These are phyloP conservation scores for Xylaria telfairii DNA, from an alignment of 495 filamentous ascomycete species.

Conservation along the genomic window DNA sequence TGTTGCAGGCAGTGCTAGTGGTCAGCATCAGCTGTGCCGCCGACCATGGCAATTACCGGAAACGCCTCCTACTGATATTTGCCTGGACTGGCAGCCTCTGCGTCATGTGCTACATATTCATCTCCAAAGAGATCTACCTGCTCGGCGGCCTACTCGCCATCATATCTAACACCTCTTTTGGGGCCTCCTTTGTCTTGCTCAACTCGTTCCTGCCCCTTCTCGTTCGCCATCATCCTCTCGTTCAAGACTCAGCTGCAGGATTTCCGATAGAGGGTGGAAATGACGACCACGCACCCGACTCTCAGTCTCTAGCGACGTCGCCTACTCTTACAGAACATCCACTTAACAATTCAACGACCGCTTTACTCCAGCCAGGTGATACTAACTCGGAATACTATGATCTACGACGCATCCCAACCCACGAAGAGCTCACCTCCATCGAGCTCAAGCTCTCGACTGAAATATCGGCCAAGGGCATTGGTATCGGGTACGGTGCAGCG, in stretches of 20 bases:
- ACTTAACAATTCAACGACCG: slow-evolving; percentile 51
- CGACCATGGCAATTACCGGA: slow-evolving; percentile 93
- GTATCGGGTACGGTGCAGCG: slow-evolving; percentile 86
- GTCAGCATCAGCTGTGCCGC: slow-evolving; percentile 96
- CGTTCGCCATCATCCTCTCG: slow-evolving; percentile 74
- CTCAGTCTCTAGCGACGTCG: slow-evolving; percentile 35
- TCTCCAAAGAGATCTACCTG: slow-evolving; percentile 74
- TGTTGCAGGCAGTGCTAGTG: slow-evolving; percentile 86
- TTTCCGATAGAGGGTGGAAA: slow-evolving; percentile 38
- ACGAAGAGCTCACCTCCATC: slow-evolving; percentile 60
- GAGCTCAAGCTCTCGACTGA: slow-evolving; percentile 79
- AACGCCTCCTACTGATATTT: slow-evolving; percentile 81
- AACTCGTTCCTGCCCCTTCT: slow-evolving; percentile 85
- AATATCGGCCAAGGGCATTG: slow-evolving; percentile 89
- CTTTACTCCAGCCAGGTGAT: slow-evolving; percentile 44
- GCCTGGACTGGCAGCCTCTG: slow-evolving; percentile 78
- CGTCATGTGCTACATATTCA: slow-evolving; percentile 88
- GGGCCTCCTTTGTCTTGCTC: slow-evolving; percentile 82
- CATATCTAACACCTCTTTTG: slow-evolving; percentile 87
- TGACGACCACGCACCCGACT: slow-evolving; percentile 22
- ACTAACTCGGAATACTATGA: slow-evolving; percentile 40
- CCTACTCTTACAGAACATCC: slow-evolving; percentile 34
- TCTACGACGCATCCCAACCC: slow-evolving; percentile 41
- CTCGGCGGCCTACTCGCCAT: slow-evolving; percentile 84
- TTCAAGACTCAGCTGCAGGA: slow-evolving; percentile 41